Evolutionary conservation across 148 eudicot species (phyloP).

Genomic region (Limonium bicolor): DNA sequence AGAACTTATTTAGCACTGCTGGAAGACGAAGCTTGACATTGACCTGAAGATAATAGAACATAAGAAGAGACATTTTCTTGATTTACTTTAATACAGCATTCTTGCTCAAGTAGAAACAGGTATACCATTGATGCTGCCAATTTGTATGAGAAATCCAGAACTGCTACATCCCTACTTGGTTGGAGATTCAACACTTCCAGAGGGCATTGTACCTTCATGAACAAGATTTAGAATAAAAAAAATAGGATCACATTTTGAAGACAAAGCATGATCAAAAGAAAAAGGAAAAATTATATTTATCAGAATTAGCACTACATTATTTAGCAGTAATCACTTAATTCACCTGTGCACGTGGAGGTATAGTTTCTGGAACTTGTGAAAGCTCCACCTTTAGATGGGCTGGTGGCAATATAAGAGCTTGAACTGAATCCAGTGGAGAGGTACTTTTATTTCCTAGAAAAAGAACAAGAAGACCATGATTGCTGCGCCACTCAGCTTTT

Average conservation of each 20-base stretch:
- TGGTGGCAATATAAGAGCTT: constrained; percentile 75
- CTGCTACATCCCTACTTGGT: constrained; percentile 85
- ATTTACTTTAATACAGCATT: too few species aligned
- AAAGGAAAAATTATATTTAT: too few species aligned
- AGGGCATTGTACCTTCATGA: constrained; percentile 76
- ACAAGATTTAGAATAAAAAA: background rate
- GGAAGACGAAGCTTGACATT: constrained; percentile 87
- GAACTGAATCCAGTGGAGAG: constrained; percentile 70
- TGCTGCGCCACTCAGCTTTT: constrained; percentile 87
- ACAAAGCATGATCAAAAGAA: too few species aligned
- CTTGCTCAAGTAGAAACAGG: background rate
- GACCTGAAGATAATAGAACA: constrained; percentile 32
- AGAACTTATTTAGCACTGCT: constrained; percentile 72
- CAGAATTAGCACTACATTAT: too few species aligned
- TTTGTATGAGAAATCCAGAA: constrained; percentile 85
- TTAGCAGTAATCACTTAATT: too few species aligned
- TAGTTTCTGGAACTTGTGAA: constrained; percentile 78
- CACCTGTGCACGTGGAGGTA: constrained; percentile 99
- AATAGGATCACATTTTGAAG: too few species aligned
- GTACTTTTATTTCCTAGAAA: constrained; percentile 89
- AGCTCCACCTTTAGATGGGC: constrained; percentile 68
- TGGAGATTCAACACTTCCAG: constrained; percentile 76
- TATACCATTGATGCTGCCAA: constrained; percentile 52
- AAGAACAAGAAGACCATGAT: constrained; percentile 75
- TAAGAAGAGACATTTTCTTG: background rate